A percentile compares a stretch with the other conserved stretches of the same genome.
phyloP scores from a whole-genome alignment of 2,329 filamentous ascomycete genomes.

The Thelonectria discophora region DNA sequence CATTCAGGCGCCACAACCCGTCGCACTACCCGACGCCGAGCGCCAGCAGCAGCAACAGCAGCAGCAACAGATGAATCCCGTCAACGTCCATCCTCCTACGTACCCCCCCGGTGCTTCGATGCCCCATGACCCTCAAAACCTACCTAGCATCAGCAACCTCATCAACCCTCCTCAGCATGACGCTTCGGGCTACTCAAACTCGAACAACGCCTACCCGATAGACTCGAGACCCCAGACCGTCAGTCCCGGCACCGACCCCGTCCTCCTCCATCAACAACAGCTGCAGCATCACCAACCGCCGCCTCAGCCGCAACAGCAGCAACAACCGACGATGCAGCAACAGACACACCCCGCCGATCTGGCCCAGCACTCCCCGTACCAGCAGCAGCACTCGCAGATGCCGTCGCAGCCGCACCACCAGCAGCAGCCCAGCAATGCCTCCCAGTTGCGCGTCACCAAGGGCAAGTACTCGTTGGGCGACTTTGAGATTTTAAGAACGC shows the following conservation, averaged over 20 bases:
- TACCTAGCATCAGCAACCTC: conserved; percentile 83
- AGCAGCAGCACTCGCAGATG: conserved; percentile 34
- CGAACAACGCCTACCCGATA: conserved; percentile 40
- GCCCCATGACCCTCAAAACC: conserved; percentile 68
- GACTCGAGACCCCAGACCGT: conserved; percentile 44
- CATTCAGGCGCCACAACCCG: conserved; percentile 31
- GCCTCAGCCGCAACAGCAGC: conserved; percentile 44
- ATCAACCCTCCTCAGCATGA: conserved; percentile 69
- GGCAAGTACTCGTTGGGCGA: conserved; percentile 95
- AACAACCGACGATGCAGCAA: conserved; percentile 38
- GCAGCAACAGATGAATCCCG: conserved; percentile 43
- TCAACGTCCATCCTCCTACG: conserved; percentile 41
- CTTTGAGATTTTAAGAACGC: conserved; percentile 88
- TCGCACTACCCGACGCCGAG: conserved; percentile 35
- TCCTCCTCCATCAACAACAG: conserved; percentile 49
- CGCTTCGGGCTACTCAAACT: conserved; percentile 46
- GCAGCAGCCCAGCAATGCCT: conserved; percentile 45
- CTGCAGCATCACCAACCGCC: conserved; percentile 42
- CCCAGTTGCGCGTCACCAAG: conserved; percentile 77
- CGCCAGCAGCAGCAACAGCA: conserved; percentile 40
- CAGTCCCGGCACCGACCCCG: conserved; percentile 52
- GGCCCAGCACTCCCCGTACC: conserved; percentile 41
- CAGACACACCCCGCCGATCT: conserved; percentile 41
- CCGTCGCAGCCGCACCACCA: conserved; percentile 36
- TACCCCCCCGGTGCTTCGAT: conserved; percentile 42